These are phyloP conservation scores for Corchorus capsularis DNA, from an alignment of 345 rosid genomes.

Conservation along the genomic window DNA sequence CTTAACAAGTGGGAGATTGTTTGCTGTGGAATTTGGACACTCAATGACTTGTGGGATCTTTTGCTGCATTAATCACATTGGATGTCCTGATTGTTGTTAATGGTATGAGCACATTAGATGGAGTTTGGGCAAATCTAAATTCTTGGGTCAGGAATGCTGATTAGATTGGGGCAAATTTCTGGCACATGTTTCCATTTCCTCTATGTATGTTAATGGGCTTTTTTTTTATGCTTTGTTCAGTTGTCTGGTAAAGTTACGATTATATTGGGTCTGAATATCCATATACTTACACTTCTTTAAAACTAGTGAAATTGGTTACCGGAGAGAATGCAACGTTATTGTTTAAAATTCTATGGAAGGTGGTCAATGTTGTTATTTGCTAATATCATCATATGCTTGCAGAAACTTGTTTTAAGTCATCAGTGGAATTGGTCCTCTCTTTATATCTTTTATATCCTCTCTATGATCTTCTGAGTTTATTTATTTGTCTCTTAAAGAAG, in stretches of 20 bases:
- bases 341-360: neutral
- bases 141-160: neutral
- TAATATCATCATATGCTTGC: neutral
- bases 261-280: neutral
- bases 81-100: neutral
- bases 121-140: neutral
- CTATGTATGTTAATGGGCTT: neutral
- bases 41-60: neutral
- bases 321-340: neutral
- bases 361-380: neutral
- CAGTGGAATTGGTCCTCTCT: neutral
- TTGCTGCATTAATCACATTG: neutral
- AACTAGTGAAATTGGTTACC: neutral
- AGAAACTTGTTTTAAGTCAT: neutral
- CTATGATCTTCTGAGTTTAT: neutral
- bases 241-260: neutral
- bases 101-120: neutral
- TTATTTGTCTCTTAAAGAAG: neutral
- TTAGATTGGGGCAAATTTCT: neutral
- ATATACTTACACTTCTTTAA: neutral
- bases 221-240: neutral
- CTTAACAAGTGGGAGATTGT: neutral
- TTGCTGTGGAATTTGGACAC: neutral
- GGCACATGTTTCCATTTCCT: neutral
- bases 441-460: neutral